phyloP scores from a whole-genome alignment of 23 red algal species.

The Gracilaria vermiculophylla region DNA sequence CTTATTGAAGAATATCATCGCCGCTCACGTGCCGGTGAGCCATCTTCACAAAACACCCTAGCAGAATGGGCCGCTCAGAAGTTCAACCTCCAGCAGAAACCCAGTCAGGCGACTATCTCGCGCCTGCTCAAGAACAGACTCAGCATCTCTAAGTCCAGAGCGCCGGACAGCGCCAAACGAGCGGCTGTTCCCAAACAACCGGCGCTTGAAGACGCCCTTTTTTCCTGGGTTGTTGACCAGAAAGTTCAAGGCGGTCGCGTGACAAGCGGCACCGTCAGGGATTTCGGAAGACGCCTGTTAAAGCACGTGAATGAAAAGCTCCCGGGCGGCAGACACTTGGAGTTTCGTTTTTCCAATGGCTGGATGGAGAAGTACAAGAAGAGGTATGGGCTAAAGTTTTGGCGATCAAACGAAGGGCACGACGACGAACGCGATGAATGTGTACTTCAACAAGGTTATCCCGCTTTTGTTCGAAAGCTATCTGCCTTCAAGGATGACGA shows the following conservation, averaged over 20 bases:
- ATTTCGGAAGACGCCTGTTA: background rate
- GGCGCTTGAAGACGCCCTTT: slow-evolving; percentile 32
- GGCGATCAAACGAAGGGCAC: background rate
- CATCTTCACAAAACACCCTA: slow-evolving; percentile 7
- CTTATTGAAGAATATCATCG: slow-evolving; percentile 28
- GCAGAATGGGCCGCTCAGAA: slow-evolving; percentile 22
- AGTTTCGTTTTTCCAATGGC: slow-evolving; percentile 37
- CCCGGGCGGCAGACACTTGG: background rate
- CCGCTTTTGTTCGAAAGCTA: slow-evolving; percentile 11
- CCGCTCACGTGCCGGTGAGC: slow-evolving; percentile 4
- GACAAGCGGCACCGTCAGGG: background rate
- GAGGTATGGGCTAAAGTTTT: slow-evolving; percentile 16
- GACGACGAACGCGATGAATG: background rate
- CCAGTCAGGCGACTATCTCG: slow-evolving; percentile 39
- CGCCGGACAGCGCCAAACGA: background rate
- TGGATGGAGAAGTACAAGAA: slow-evolving; percentile 48
- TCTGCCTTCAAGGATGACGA: background rate
- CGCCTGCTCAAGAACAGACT: slow-evolving; percentile 11
- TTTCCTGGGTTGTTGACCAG: slow-evolving; percentile 52
- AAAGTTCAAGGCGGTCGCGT: slow-evolving; percentile 13
- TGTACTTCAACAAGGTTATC: background rate
- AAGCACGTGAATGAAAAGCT: background rate
- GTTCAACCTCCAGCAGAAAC: slow-evolving; percentile 7
- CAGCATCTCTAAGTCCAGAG: background rate
- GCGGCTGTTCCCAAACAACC: background rate